Base-by-base conservation (phyloP, 1,139 yeast species). In the Taphrina sp. region DNA sequence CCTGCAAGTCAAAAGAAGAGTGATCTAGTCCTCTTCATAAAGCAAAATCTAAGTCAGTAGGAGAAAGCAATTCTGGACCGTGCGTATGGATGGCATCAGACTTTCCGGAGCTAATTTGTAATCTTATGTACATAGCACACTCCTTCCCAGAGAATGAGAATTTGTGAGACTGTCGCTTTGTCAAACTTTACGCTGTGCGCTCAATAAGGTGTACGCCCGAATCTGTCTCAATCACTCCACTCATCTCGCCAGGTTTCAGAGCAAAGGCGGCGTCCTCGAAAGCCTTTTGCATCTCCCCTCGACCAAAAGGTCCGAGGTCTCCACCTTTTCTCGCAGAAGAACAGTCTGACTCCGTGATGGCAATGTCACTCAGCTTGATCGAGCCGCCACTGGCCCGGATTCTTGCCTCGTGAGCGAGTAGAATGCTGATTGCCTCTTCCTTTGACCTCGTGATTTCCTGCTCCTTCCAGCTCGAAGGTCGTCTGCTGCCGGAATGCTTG, bases 221-320 rank as follows among this genome's bases (percentile, higher is more conserved):
- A 64, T 85, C 95, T 12, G 92, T 81, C 70, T 89, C 96, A 12
- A 92, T 83, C 20, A 89, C 79, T 53, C 81, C 85, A 66, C 95
- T 84, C 54, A 86, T 70, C 67, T 89, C 95, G 16, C 95, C 96
- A 8, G 89, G 82, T 63, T 86, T 80, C 63, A 92, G 74, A 5
- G 72, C 82, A 68, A 85, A 90, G 0, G 96, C 84, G 1, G 95
- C 95, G 60, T 82, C 82, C 68, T 92, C 98, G 66, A 92, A 92
- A 58, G 83, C 74, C 44, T 95, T 95, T 69, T 92, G 97, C 98
- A 92, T 92, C 65, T 84, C 90, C 35, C 96, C 96, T 59, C 77
- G 80, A 22, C 86, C 88, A 67, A 92, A 92, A 67, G 73, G 81
- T 0, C 98, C 98, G 65, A 92, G 75, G 68, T 92, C 98, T 42